Percentiles rank a stretch among this genome's conserved stretches.
Conservation (phyloP, 305 asterid species). For the Euphrasia arctica region DNA sequence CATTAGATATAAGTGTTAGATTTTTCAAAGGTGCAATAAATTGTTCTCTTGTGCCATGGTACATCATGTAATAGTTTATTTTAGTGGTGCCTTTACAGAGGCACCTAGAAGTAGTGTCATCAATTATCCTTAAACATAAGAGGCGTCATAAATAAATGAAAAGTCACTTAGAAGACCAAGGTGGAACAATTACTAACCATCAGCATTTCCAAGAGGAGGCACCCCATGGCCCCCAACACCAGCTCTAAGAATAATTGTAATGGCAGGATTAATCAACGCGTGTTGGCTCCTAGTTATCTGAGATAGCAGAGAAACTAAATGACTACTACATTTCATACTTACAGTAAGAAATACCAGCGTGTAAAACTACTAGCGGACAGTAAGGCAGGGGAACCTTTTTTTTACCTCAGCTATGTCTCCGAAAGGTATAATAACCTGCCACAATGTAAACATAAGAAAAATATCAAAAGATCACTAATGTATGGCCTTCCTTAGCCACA, state of each 20-base stretch:
- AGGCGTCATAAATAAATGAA: slow-evolving; percentile 17
- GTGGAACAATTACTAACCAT: slow-evolving; percentile 51
- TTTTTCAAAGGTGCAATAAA: no score
- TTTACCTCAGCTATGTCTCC: slow-evolving; percentile 92
- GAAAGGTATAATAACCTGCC: slow-evolving; percentile 85
- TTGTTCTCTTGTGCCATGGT: not conserved
- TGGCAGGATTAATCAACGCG: slow-evolving; percentile 79
- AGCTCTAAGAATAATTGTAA: slow-evolving; percentile 66
- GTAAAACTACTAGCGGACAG: slow-evolving; percentile 13
- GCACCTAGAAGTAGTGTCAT: slow-evolving; percentile 23
- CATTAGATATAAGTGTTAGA: slow-evolving; percentile 21
- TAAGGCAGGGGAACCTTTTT: slow-evolving; percentile 19
- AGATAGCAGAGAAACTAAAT: slow-evolving; percentile 22
- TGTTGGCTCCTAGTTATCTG: slow-evolving; percentile 92
- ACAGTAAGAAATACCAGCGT: slow-evolving; percentile 22
- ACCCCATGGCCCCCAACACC: slow-evolving; percentile 88
- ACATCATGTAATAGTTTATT: slow-evolving; percentile 18
- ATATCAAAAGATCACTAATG: slow-evolving; percentile 20
- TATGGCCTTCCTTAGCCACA: not conserved
- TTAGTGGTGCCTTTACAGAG: not conserved
- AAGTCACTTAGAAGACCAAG: slow-evolving; percentile 15
- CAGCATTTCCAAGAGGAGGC: slow-evolving; percentile 75
- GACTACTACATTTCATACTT: slow-evolving; percentile 26
- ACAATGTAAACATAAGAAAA: slow-evolving; percentile 31
- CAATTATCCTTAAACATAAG: slow-evolving; percentile 8